Evolutionary conservation across 2,329 filamentous ascomycete species (phyloP), one percentile per base, ranked within the genome.

Genomic region (Ophiostoma sp.): DNA sequence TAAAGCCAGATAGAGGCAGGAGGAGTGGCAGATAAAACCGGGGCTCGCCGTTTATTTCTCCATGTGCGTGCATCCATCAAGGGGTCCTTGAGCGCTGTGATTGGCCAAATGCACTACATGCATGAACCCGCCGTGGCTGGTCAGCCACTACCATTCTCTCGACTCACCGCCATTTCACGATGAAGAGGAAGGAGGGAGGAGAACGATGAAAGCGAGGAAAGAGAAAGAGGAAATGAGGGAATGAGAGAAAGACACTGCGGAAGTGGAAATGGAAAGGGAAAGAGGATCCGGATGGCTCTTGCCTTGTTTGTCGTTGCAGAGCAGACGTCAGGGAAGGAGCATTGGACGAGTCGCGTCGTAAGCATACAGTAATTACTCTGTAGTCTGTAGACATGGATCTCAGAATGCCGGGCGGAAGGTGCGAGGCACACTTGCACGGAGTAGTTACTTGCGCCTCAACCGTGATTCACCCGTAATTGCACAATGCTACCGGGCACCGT

Each of bases 61-160:
- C 68, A 73, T 68, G 72, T 69, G 66, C 73, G 41, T 73, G 73
- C 73, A 71, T 70, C 39, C 54, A 27, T n/a, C 39, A 69, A 54
- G 44, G 57, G 68, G 71, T 41, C 35, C 23, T 33, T 0, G 15
- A 13, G 17, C 15, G 1, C 8, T 27, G 8, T 72, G 68, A 73
- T 74, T 74, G 73, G 73, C 69, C 39, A 23, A 35, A 20, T 44
- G 44, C 41, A 54, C 35, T 67, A 67, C 70, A 71, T 74, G 72
- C 72, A 74, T 70, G 73, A 72, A 70, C 69, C 72, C 73, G 69
- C 69, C 69, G 71, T 72, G 72, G 73, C 73, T 74, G 73, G 73
- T 72, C 71, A 71, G 71, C 73, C 71, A 73, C 70, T 71, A 70
- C 69, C 60, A 66, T 68, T 60, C 27, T 69, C 17, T 41, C 67